A percentile compares a stretch with the other conserved stretches of the same genome.
Conservation (phyloP, 768 basidiomycete genomes). For the Amanita brunnescens region DNA sequence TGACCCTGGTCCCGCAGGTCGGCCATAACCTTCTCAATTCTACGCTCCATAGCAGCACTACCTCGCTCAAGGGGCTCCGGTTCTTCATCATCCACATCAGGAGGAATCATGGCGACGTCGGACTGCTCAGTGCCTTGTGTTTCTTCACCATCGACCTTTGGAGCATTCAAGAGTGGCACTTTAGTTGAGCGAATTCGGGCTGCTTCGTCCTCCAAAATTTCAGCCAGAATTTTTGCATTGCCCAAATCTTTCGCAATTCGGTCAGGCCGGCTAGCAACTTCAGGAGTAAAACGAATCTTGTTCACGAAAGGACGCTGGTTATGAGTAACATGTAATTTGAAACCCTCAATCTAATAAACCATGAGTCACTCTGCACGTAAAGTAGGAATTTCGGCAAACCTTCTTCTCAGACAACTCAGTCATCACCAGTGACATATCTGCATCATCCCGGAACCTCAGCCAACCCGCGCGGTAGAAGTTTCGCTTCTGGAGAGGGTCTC, state of each 20-base stretch:
- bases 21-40: constrained; percentile 67
- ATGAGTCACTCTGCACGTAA: constrained; percentile 4
- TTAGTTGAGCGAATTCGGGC: constrained; percentile 38
- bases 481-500: constrained; percentile 87
- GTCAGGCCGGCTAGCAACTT: constrained; percentile 71
- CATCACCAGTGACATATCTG: constrained; percentile 71
- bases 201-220: constrained; percentile 68
- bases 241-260: constrained; percentile 75
- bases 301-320: constrained; percentile 71
- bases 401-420: constrained; percentile 75
- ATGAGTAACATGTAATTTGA: constrained; percentile 87
- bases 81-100: constrained; percentile 35
- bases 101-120: constrained; percentile 19
- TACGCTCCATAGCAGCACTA: constrained; percentile 74
- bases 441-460: constrained; percentile 79
- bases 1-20: constrained; percentile 60
- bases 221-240: constrained; percentile 64
- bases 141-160: constrained; percentile 23
- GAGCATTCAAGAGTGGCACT: constrained; percentile 18
- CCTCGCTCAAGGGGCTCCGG: constrained; percentile 54
- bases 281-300: constrained; percentile 72
- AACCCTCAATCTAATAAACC: constrained; percentile 75
- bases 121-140: constrained; percentile 8
- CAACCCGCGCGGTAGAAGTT: constrained; percentile 94
- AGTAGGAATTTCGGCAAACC: constrained; percentile 32